Conservation (phyloP, 257 asterid genomes). For the Solanum sitiens region DNA sequence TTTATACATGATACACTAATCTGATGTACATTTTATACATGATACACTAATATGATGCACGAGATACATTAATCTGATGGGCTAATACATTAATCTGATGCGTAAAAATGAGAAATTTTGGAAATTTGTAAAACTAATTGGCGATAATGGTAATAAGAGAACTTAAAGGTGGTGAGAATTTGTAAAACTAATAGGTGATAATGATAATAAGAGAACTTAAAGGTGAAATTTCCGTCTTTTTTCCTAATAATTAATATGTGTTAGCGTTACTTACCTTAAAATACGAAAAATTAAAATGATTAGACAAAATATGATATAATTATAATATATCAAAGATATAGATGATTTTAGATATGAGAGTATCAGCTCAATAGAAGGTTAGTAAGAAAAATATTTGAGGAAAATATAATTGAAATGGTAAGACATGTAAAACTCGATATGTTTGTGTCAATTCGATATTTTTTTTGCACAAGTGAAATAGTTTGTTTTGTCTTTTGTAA, state of each 20-base stretch:
- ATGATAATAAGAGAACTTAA: no score
- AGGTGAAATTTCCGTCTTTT: no score
- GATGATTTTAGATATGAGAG: not conserved
- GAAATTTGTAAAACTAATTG: no score
- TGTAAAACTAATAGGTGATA: no score
- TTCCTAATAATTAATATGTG: not conserved
- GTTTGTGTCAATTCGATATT: not conserved
- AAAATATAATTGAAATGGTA: not conserved
- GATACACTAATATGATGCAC: no score
- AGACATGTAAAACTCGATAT: not conserved
- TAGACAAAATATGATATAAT: not conserved
- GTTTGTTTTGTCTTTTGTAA: not conserved
- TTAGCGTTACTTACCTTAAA: not conserved
- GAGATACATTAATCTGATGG: no score
- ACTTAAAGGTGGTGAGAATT: no score
- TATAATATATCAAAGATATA: not conserved
- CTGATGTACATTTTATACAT: no score
- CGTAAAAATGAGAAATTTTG: fast-evolving
- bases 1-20: no score
- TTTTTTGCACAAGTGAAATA: not conserved
- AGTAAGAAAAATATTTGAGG: not conserved
- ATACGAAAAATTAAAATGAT: fast-evolving
- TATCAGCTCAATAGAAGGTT: not conserved
- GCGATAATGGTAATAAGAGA: no score
- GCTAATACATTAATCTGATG: no score